These are phyloP conservation scores for Tetrahymena borealis DNA, from an alignment of 73 alveolate species.

Conservation along the genomic window DNA sequence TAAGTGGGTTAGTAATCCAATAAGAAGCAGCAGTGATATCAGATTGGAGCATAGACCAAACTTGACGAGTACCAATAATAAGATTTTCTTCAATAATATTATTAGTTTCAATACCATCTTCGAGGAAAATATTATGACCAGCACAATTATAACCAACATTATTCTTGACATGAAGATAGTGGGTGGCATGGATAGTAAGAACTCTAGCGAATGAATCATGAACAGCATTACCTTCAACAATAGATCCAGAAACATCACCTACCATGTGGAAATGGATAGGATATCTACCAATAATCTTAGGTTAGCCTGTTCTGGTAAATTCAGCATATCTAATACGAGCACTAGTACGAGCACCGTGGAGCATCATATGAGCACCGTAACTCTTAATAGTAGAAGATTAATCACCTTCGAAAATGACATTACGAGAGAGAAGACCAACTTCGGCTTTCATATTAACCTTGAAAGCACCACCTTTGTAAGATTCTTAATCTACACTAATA, in stretches of 20 bases:
- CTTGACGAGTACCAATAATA: conserved; percentile 35
- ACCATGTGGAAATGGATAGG: conserved; percentile 76
- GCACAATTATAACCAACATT: conserved; percentile 64
- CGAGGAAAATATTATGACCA: conserved; percentile 83
- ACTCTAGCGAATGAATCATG: conserved; percentile 75
- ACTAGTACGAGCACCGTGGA: conserved; percentile 59
- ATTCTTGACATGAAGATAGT: conserved; percentile 47
- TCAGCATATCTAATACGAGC: conserved; percentile 64
- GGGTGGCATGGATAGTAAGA: conserved; percentile 66
- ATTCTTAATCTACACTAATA: conserved; percentile 8
- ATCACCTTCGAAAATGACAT: conserved; percentile 65
- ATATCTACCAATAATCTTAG: conserved; percentile 78
- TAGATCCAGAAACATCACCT: conserved; percentile 62
- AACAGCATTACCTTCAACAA: conserved; percentile 65
- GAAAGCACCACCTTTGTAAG: conserved; percentile 31
- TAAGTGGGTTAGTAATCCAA: conserved; percentile 81
- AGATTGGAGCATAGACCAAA: conserved; percentile 59
- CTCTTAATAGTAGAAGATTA: conserved; percentile 24
- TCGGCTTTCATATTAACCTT: conserved; percentile 63
- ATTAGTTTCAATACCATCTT: conserved; percentile 72
- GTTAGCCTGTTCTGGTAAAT: conserved; percentile 69
- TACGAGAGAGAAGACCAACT: conserved; percentile 76
- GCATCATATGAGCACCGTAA: conserved; percentile 75
- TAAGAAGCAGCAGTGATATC: conserved; percentile 79
- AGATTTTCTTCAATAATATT: conserved; percentile 60